These are phyloP conservation scores for Coniochaeta pulveracea DNA, from an alignment of 2,329 filamentous ascomycete species.

Conservation along the genomic window DNA sequence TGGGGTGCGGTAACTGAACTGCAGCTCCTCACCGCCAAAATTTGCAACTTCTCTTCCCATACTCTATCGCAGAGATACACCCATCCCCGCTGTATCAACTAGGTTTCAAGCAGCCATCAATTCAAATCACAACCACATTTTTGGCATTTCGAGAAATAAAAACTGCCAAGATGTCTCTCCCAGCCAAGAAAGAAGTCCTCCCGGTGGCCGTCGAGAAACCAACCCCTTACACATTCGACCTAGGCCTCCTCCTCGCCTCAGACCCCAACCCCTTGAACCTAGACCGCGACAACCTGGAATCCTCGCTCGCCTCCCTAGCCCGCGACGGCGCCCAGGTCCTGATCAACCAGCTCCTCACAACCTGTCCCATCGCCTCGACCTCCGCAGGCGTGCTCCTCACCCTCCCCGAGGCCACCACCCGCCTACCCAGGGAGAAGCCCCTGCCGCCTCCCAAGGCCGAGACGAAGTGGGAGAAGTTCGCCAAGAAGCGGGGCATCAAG, in stretches of 20 bases:
- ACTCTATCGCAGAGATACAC: background rate
- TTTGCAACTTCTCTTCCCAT: constrained; percentile 8
- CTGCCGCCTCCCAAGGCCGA: constrained; percentile 70
- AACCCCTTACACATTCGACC: constrained; percentile 85
- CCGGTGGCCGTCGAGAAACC: constrained; percentile 65
- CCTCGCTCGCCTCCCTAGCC: constrained; percentile 59
- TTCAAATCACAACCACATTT: no score
- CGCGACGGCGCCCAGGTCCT: constrained; percentile 86
- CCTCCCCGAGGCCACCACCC: constrained; percentile 59
- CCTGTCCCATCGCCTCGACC: constrained; percentile 66
- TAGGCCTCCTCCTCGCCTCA: constrained; percentile 76
- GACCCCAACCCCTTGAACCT: constrained; percentile 74
- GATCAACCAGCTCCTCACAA: constrained; percentile 87
- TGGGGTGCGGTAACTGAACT: constrained; percentile 6
- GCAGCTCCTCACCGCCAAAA: constrained; percentile 14
- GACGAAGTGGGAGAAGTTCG: constrained; percentile 95
- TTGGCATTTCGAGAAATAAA: no score
- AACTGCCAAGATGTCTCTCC: constrained; percentile 13
- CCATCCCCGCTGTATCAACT: background rate
- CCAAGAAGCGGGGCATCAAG: constrained; percentile 92
- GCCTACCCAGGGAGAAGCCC: constrained; percentile 83
- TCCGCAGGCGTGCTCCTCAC: constrained; percentile 62
- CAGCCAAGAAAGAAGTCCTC: constrained; percentile 32
- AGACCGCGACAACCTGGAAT: constrained; percentile 45
- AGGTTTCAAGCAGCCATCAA: no score